Conservation (phyloP, 148 eudicot species). For the Rheum nobile region DNA sequence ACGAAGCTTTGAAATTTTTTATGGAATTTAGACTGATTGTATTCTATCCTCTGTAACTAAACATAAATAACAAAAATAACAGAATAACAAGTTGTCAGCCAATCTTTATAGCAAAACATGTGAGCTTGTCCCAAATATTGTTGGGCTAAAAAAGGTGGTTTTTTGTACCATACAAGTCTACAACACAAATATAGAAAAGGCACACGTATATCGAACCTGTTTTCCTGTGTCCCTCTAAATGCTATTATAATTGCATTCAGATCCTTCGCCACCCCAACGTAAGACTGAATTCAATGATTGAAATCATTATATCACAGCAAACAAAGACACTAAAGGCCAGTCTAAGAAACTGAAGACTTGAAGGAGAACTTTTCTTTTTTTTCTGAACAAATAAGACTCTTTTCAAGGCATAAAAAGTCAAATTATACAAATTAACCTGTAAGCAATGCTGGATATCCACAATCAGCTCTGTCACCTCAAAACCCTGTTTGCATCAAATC, state of each 20-base stretch:
- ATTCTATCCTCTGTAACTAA: neutral
- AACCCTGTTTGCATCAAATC: constrained; percentile 45
- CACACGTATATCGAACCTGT: constrained; percentile 39
- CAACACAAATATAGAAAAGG: neutral
- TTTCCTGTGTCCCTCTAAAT: constrained; percentile 88
- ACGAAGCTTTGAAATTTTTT: neutral
- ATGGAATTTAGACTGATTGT: neutral
- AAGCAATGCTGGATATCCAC: constrained; percentile 84
- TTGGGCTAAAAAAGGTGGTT: neutral
- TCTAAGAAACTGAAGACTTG: neutral
- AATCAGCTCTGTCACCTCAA: constrained; percentile 77
- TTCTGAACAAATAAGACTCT: neutral
- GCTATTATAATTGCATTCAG: constrained; percentile 84
- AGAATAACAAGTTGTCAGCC: neutral
- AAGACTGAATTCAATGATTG: constrained; percentile 39
- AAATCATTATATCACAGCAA: neutral
- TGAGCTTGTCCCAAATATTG: neutral
- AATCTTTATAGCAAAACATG: neutral
- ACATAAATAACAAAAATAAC: neutral
- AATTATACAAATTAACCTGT: constrained; percentile 27
- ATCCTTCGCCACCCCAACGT: constrained; percentile 77
- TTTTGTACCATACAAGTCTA: neutral
- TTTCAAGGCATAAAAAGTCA: neutral
- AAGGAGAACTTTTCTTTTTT: neutral
- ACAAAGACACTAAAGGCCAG: neutral